phyloP scores from a whole-genome alignment of 257 asterid species.

The Jaltomata sinuosa region DNA sequence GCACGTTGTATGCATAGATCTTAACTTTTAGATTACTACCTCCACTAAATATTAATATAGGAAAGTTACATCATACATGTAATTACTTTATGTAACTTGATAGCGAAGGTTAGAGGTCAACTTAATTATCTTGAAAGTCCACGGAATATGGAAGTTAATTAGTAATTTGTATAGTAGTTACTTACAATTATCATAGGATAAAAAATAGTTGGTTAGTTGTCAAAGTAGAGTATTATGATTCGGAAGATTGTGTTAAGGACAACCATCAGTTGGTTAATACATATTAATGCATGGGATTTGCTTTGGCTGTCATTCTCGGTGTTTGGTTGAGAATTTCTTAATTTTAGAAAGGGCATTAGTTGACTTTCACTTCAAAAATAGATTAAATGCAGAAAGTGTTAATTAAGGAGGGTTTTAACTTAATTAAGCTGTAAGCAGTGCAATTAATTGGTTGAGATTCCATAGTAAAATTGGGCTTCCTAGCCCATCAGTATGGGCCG shows the following conservation, averaged over 20 bases:
- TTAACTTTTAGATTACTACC: background rate
- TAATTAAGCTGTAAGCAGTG: no score
- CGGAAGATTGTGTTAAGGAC: background rate
- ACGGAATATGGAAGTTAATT: background rate
- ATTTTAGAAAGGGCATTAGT: background rate
- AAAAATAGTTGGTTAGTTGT: background rate
- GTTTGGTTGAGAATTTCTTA: background rate
- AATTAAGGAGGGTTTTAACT: no score
- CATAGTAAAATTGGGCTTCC: background rate
- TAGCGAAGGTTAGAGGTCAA: background rate
- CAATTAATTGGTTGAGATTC: background rate
- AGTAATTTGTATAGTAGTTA: background rate
- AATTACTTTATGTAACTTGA: no score
- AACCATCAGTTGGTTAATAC: background rate
- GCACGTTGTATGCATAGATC: background rate
- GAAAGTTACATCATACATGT: no score
- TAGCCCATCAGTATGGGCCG: background rate
- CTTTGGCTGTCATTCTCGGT: background rate
- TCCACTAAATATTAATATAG: no score
- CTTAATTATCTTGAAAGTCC: background rate
- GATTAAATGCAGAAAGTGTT: background rate
- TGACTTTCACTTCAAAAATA: background rate
- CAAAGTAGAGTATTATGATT: background rate
- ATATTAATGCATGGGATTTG: background rate
- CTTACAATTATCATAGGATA: background rate